A percentile compares a stretch with the other conserved stretches of the same genome.
phyloP scores from a whole-genome alignment of 805 yeast genomes.

The baker's yeast (Saccharomyces cerevisiae) region DNA sequence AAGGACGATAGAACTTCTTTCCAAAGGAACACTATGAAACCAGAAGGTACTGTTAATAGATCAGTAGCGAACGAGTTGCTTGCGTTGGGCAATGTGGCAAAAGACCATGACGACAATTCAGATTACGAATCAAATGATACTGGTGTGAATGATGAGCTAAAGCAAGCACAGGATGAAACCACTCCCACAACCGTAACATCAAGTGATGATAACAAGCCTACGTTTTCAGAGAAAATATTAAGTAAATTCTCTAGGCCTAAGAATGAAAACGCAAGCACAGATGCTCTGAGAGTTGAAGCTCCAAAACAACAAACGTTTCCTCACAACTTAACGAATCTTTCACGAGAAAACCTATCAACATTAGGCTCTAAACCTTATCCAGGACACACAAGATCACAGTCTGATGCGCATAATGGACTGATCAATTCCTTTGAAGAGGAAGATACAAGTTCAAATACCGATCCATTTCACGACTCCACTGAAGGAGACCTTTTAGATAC shows the following conservation, averaged over 20 bases:
- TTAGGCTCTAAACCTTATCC: conserved; percentile 14
- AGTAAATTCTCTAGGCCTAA: conserved; percentile 7
- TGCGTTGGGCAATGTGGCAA: conserved; percentile 77
- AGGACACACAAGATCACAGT: conserved; percentile 22
- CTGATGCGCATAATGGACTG: conserved; percentile 26
- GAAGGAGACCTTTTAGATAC: background rate
- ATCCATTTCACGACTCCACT: background rate
- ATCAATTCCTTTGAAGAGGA: conserved; percentile 21
- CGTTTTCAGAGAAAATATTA: conserved; percentile 17
- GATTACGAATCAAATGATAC: conserved; percentile 46
- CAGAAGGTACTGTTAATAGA: conserved; percentile 15
- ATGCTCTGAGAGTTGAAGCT: background rate
- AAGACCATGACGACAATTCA: conserved; percentile 70
- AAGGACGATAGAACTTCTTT: conserved; percentile 89
- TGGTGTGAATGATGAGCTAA: conserved; percentile 8
- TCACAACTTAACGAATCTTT: background rate
- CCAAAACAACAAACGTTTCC: background rate
- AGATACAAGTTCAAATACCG: conserved; percentile 3
- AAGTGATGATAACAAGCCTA: conserved; percentile 12
- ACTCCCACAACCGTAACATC: conserved; percentile 7
- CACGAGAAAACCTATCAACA: background rate
- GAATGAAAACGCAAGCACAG: conserved; percentile 2
- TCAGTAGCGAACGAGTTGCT: conserved; percentile 44
- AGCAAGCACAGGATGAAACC: conserved; percentile 11
- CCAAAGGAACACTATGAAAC: conserved; percentile 39